These are phyloP conservation scores for Canavalia gladiata DNA, from an alignment of 306 rosid species.

Conservation along the genomic window DNA sequence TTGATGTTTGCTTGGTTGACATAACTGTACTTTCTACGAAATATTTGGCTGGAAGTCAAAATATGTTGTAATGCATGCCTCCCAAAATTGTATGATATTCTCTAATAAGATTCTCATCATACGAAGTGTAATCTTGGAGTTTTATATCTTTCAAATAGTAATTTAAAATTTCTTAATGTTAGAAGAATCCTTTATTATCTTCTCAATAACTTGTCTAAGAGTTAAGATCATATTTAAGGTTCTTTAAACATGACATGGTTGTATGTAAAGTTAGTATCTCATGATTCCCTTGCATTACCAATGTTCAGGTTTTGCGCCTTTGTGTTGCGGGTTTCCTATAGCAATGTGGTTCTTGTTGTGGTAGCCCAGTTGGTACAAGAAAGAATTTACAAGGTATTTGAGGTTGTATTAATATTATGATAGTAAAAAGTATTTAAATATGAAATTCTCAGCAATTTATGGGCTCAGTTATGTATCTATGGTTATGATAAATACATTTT, in stretches of 20 bases:
- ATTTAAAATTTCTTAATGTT: conserved; percentile 6
- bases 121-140: conserved; percentile 40
- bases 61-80: conserved; percentile 22
- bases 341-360: too few species aligned
- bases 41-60: conserved; percentile 44
- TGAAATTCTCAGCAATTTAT: too few species aligned
- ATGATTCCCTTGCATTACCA: too few species aligned
- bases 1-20: conserved; percentile 33
- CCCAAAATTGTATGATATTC: conserved; percentile 15
- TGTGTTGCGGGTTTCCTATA: too few species aligned
- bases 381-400: too few species aligned
- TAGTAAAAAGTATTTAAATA: too few species aligned
- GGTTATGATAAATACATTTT: too few species aligned
- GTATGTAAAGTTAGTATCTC: neutral
- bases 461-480: too few species aligned
- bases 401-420: too few species aligned
- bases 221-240: neutral
- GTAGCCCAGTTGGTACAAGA: too few species aligned
- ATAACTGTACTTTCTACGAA: conserved; percentile 17
- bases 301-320: too few species aligned
- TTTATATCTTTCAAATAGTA: conserved; percentile 8
- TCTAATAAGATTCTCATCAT: conserved; percentile 22
- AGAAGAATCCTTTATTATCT: conserved; percentile 21
- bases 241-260: conserved; percentile 20
- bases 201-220: conserved; percentile 11